These are phyloP conservation scores for Quercus rubra DNA, from an alignment of 306 rosid species.

Conservation along the genomic window DNA sequence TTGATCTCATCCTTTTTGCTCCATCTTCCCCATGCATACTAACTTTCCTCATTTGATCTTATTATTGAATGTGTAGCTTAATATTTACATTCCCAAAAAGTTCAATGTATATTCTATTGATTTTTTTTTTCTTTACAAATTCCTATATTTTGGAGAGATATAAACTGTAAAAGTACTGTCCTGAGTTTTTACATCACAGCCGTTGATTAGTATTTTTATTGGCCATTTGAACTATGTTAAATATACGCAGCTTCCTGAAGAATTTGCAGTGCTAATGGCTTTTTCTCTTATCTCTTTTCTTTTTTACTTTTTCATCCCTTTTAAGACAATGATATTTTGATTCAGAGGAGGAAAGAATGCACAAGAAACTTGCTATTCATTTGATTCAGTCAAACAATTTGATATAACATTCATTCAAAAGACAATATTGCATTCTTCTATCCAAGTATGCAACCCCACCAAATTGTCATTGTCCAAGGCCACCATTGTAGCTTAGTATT, in stretches of 20 bases:
- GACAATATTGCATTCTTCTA: constrained; percentile 2
- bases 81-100: background rate
- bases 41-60: background rate
- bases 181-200: no score
- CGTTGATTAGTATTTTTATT: background rate
- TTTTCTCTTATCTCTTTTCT: background rate
- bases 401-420: background rate
- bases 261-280: background rate
- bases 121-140: background rate
- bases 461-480: constrained; percentile 46
- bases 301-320: background rate
- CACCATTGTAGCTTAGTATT: constrained; percentile 21
- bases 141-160: background rate
- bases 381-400: constrained; percentile 3
- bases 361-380: background rate
- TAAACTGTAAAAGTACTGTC: background rate
- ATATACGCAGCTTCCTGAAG: background rate
- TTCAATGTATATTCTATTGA: background rate
- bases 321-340: background rate
- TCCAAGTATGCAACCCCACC: constrained; percentile 17
- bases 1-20: background rate
- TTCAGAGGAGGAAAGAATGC: constrained; percentile 1
- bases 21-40: background rate
- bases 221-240: background rate
- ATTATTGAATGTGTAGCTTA: background rate